Evolutionary conservation across 163 green algal species (phyloP).

Genomic region (Chlamydomonas reinhardtii): DNA sequence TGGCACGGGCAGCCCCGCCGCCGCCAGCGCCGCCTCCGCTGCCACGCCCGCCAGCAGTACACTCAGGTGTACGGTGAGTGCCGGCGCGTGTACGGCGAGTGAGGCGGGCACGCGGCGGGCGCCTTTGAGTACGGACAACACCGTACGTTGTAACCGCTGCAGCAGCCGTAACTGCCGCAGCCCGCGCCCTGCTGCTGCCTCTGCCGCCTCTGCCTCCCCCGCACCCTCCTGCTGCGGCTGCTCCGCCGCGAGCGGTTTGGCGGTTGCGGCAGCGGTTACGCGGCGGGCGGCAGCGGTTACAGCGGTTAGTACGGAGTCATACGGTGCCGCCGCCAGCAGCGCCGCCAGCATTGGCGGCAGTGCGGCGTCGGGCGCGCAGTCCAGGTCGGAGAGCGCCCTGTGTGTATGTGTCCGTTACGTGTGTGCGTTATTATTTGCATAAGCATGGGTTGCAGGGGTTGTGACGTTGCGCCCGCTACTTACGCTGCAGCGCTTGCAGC

Average conservation of each 20-base stretch:
- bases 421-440: too few species aligned
- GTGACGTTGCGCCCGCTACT: too few species aligned
- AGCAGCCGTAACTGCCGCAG: not conserved
- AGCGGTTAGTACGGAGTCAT: not conserved
- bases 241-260: not conserved
- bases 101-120: conserved; percentile 18
- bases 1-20: not conserved
- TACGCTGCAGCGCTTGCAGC: too few species aligned
- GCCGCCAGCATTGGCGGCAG: conserved; percentile 39
- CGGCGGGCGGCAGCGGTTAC: not conserved
- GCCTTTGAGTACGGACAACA: not conserved
- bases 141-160: conserved; percentile 31
- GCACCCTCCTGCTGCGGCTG: not conserved
- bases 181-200: not conserved
- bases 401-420: not conserved
- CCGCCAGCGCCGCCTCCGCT: not conserved
- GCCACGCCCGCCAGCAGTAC: conserved; percentile 1
- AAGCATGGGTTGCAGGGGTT: not conserved
- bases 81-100: conserved; percentile 6
- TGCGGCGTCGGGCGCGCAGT: conserved; percentile 21
- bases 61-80: conserved; percentile 24
- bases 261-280: not conserved
- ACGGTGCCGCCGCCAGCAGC: conserved; percentile 36
- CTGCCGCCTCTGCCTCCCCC: not conserved
- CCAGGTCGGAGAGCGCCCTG: conserved; percentile 52